These are phyloP conservation scores for Corchorus capsularis DNA, from an alignment of 345 rosid genomes.

Conservation along the genomic window DNA sequence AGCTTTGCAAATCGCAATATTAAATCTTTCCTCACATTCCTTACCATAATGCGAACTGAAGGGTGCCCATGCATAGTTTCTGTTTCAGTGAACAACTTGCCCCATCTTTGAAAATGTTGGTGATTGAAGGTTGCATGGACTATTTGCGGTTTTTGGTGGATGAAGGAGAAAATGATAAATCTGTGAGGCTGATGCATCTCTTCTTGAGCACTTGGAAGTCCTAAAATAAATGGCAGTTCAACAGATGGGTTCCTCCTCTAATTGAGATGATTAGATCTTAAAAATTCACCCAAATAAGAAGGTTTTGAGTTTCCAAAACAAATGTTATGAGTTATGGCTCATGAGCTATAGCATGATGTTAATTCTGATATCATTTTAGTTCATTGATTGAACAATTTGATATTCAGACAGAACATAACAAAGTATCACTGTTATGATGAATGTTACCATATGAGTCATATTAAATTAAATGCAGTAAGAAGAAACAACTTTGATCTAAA, in stretches of 20 bases:
- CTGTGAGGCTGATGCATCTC: neutral
- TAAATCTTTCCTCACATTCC: slow-evolving; percentile 3
- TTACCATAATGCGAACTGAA: slow-evolving; percentile 4
- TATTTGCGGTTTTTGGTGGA: neutral
- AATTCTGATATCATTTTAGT: neutral
- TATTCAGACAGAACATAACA: neutral
- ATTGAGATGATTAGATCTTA: too few species aligned
- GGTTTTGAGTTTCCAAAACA: neutral
- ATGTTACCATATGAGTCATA: neutral
- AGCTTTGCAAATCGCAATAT: slow-evolving; percentile 5
- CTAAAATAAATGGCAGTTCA: neutral
- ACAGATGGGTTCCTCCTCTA: too few species aligned
- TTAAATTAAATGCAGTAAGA: neutral
- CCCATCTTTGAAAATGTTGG: slow-evolving; percentile 6
- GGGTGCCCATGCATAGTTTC: neutral
- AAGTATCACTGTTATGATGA: neutral
- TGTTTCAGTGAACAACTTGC: neutral
- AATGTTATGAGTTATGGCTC: neutral
- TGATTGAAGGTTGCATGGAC: neutral
- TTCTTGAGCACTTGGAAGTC: slow-evolving; percentile 10
- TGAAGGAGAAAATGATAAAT: neutral
- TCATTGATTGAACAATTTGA: neutral
- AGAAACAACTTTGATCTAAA: slow-evolving; percentile 16
- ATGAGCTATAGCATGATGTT: neutral
- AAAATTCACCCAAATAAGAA: too few species aligned